phyloP scores from a whole-genome alignment of 257 asterid species.

The Apocynum venetum region DNA sequence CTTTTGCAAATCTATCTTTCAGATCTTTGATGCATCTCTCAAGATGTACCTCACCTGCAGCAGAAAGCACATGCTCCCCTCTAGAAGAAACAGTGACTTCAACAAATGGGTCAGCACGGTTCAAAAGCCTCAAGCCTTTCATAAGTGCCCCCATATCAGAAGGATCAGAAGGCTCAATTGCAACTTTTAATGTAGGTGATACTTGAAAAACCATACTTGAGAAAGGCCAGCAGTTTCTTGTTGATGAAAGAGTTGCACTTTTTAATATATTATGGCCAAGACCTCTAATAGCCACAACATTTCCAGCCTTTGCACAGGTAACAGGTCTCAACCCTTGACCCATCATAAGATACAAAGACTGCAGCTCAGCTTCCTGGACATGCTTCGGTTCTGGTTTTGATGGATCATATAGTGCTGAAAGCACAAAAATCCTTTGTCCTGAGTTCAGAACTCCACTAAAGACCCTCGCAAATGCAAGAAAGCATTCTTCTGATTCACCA shows the following conservation, averaged over 20 bases:
- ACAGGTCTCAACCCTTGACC: slow-evolving; percentile 91
- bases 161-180: slow-evolving; percentile 94
- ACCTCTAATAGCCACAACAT: slow-evolving; percentile 84
- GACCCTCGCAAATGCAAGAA: slow-evolving; percentile 92
- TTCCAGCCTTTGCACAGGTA: slow-evolving; percentile 75
- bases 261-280: slow-evolving; percentile 86
- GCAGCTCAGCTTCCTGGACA: slow-evolving; percentile 74
- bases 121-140: slow-evolving; percentile 77
- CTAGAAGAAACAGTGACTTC: slow-evolving; percentile 81
- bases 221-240: slow-evolving; percentile 81
- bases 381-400: slow-evolving; percentile 70
- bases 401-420: slow-evolving; percentile 82
- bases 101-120: slow-evolving; percentile 96
- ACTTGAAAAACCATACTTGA: slow-evolving; percentile 96
- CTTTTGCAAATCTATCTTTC: slow-evolving; percentile 87
- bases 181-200: slow-evolving; percentile 86
- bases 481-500: slow-evolving; percentile 81
- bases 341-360: slow-evolving; percentile 81
- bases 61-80: slow-evolving; percentile 95
- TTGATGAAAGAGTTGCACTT: slow-evolving; percentile 87
- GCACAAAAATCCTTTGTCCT: slow-evolving; percentile 77
- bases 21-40: slow-evolving; percentile 92
- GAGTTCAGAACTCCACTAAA: slow-evolving; percentile 79
- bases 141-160: slow-evolving; percentile 77
- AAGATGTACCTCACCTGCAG: slow-evolving; percentile 96